A percentile compares a stretch with the other conserved stretches of the same genome.
These are phyloP conservation scores for Plectosphaerella sp. DNA, from an alignment of 2,329 filamentous ascomycete genomes.

Conservation along the genomic window DNA sequence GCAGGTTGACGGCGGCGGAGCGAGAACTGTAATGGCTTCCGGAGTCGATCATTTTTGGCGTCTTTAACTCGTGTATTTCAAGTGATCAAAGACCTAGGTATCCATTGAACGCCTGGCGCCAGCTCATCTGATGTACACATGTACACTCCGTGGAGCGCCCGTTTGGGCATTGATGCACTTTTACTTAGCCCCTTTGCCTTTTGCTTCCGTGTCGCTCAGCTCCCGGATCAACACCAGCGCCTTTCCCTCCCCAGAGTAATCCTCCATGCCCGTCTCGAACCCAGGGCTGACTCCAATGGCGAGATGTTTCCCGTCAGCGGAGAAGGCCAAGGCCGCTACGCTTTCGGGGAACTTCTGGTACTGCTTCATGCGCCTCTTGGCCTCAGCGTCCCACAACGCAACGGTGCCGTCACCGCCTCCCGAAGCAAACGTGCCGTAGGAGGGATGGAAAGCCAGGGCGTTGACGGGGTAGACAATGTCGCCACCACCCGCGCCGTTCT, in stretches of 20 bases:
- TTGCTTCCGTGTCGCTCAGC: slow-evolving; percentile 81
- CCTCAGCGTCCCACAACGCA: slow-evolving; percentile 88
- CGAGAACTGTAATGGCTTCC: too few species aligned
- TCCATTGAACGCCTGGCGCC: slow-evolving; percentile 3
- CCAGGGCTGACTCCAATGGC: slow-evolving; percentile 80
- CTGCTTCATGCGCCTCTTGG: slow-evolving; percentile 83
- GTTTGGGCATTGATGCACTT: background rate
- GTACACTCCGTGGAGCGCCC: background rate
- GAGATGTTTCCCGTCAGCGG: slow-evolving; percentile 69
- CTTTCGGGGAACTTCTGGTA: slow-evolving; percentile 81
- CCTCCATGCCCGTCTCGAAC: slow-evolving; percentile 82
- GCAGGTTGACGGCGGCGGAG: too few species aligned
- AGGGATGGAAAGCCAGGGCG: slow-evolving; percentile 80
- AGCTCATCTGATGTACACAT: background rate
- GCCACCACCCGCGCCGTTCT: slow-evolving; percentile 46
- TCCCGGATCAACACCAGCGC: slow-evolving; percentile 79
- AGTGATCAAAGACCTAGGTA: background rate
- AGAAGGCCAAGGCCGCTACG: slow-evolving; percentile 75
- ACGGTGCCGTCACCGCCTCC: slow-evolving; percentile 88
- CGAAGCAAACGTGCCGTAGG: slow-evolving; percentile 79
- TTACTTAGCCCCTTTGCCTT: slow-evolving; percentile 73
- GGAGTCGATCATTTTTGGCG: too few species aligned
- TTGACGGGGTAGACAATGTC: slow-evolving; percentile 93
- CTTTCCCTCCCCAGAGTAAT: slow-evolving; percentile 66
- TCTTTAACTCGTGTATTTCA: too few species aligned